Conservation (phyloP, 352 stramenopile genomes). For the Elongisporangium prolatum region DNA sequence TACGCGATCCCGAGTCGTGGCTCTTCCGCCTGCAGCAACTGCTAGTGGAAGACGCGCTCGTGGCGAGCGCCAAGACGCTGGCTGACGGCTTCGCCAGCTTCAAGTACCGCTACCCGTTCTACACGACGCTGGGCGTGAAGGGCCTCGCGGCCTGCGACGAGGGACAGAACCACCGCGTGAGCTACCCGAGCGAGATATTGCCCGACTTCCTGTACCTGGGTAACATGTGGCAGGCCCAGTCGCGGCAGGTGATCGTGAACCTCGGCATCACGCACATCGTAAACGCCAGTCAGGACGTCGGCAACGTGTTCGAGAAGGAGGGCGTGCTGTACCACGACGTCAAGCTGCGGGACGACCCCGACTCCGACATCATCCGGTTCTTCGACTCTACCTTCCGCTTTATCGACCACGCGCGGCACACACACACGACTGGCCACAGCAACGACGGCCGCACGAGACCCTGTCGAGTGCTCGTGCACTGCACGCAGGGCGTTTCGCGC, state of each 20-base stretch:
- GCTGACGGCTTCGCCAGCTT: constrained; percentile 37
- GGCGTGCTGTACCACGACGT: constrained; percentile 58
- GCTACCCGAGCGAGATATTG: constrained; percentile 71
- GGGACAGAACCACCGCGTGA: constrained; percentile 27
- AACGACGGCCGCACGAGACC: constrained; percentile 9
- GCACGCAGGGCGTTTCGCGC: constrained; percentile 66
- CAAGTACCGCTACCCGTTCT: constrained; percentile 56
- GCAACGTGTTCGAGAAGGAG: constrained; percentile 43
- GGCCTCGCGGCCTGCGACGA: constrained; percentile 20
- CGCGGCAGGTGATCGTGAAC: constrained; percentile 38
- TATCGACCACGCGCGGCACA: constrained; percentile 24
- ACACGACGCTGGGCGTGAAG: constrained; percentile 28
- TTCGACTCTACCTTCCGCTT: constrained; percentile 49
- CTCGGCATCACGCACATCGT: constrained; percentile 73
- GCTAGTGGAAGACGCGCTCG: constrained; percentile 38
- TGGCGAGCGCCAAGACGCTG: constrained; percentile 39
- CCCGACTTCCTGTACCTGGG: constrained; percentile 61
- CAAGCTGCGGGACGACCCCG: constrained; percentile 40
- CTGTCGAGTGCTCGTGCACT: constrained; percentile 63
- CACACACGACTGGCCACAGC: constrained; percentile 2
- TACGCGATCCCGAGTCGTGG: constrained; percentile 26
- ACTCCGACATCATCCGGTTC: constrained; percentile 35
- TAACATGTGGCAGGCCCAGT: constrained; percentile 73
- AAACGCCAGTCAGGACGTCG: constrained; percentile 53
- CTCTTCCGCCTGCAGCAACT: constrained; percentile 30